Base-by-base conservation (phyloP, 495 filamentous ascomycete genomes). In the Penicillium verhagenii region DNA sequence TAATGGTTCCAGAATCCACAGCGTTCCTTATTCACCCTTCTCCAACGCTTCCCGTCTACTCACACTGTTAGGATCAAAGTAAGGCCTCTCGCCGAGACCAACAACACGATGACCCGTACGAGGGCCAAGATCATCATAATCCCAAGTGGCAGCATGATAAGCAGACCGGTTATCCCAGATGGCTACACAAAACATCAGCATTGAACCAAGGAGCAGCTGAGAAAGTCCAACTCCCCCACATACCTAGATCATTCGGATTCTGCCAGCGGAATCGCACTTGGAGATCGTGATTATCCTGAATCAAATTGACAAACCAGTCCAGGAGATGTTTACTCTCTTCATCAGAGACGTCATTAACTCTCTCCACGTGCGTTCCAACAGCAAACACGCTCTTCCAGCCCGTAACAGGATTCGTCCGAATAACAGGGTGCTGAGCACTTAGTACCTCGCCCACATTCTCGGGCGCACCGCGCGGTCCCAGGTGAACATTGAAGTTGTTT, bases 361-460 rank as follows among this genome's bases (percentile, higher is more conserved):
- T 37, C 33, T 39, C 9, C 7, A 81, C 71, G 68, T 87, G 83
- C 6, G 64, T 67, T 19, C 84, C 86, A 6, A 86, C 76, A 0
- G 81, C 84, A 62, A 86, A 92, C 24, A 93, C 69, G 28, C 68
- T 75, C 72, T 88, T 90, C 88, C 90, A 93, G 1, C 90, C 90
- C 0, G 90, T 91, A 1, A 92, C 86, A 4, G 90, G 89, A 65
- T 93, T 90, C n/a, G 88, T 92, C 8, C 90, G 85, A 23, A 92
- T 73, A 2, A 91, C 82, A 0, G 88, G 86, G 66, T 92, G 88
- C 13, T 83, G 69, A 3, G 87, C 85, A 20, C 70, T 77, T 4
- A 92, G 71, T 11, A 79, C 73, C 2, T 75, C 74, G 39, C 87
- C 90, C 0, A 80, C 68, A 63, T 92, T 92, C 62, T 85, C 82